Percentiles rank a stretch among this genome's conserved stretches.
Conservation (phyloP, 495 filamentous ascomycete species). For the Daldinia loculata region DNA sequence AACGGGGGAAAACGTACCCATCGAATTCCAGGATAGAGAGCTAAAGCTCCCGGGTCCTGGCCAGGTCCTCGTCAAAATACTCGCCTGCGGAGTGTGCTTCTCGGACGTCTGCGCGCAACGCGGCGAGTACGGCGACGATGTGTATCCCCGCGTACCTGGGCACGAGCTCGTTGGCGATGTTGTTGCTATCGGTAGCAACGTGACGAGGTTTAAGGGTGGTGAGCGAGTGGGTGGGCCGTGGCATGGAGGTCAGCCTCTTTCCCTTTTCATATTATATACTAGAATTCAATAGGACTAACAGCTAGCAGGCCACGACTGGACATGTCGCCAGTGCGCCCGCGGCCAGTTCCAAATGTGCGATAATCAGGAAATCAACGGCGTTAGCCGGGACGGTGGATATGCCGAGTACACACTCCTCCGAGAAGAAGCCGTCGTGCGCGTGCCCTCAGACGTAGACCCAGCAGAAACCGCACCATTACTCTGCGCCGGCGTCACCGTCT, state of each 20-base stretch:
- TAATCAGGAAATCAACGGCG: constrained; percentile 60
- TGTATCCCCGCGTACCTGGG: constrained; percentile 61
- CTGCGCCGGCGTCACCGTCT: constrained; percentile 76
- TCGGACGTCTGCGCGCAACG: constrained; percentile 52
- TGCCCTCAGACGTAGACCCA: constrained; percentile 66
- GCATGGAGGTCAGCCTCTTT: constrained; percentile 60
- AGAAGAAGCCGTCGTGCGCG: constrained; percentile 68
- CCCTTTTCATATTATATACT: not conserved
- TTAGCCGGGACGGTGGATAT: constrained; percentile 64
- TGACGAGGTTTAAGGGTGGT: constrained; percentile 55
- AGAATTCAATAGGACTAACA: constrained; percentile 9
- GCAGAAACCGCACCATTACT: constrained; percentile 71
- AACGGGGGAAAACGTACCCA: constrained; percentile 46
- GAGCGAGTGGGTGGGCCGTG: constrained; percentile 64
- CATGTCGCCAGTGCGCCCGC: constrained; percentile 58
- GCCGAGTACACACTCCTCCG: constrained; percentile 71
- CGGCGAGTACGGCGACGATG: constrained; percentile 52
- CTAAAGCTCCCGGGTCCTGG: constrained; percentile 52
- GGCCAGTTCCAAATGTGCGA: constrained; percentile 66
- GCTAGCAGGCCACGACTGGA: constrained; percentile 50
- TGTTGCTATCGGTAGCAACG: constrained; percentile 56
- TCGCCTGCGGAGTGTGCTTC: constrained; percentile 64
- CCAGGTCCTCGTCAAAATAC: constrained; percentile 62
- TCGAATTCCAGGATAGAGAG: constrained; percentile 55
- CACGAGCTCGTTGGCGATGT: constrained; percentile 66